These are phyloP conservation scores for Leishmania turanica DNA, from an alignment of 208 protist genomes.

Conservation along the genomic window DNA sequence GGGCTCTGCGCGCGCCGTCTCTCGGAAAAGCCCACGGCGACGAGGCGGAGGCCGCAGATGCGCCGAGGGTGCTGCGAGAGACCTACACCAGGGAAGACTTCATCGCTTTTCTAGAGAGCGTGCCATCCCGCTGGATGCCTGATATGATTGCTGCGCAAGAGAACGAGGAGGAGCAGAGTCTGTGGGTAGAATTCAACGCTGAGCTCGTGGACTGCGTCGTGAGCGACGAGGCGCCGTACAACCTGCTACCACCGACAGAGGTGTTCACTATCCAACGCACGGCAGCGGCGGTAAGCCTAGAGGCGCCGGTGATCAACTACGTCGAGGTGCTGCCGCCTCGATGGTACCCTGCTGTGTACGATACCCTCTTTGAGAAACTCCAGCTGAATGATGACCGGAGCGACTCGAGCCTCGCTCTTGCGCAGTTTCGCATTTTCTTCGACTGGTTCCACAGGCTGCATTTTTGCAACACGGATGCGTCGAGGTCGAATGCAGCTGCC, in stretches of 20 bases:
- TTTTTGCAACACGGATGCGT: slow-evolving; percentile 64
- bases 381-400: slow-evolving; percentile 19
- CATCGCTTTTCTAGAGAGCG: slow-evolving; percentile 41
- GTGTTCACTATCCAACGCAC: slow-evolving; percentile 57
- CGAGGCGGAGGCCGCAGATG: background rate
- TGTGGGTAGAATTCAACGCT: slow-evolving; percentile 32
- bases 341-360: slow-evolving; percentile 58
- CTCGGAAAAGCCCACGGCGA: background rate
- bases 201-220: slow-evolving; percentile 77
- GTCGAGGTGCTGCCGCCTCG: slow-evolving; percentile 34
- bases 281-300: slow-evolving; percentile 38
- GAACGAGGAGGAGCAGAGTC: slow-evolving; percentile 10
- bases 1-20: slow-evolving; percentile 26
- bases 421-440: slow-evolving; percentile 74
- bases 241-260: slow-evolving; percentile 46
- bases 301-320: slow-evolving; percentile 56
- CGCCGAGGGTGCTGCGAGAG: background rate
- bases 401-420: slow-evolving; percentile 19
- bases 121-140: slow-evolving; percentile 51
- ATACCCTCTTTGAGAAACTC: slow-evolving; percentile 47
- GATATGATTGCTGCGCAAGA: slow-evolving; percentile 29
- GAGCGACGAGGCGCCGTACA: slow-evolving; percentile 66
- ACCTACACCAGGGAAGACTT: slow-evolving; percentile 51
- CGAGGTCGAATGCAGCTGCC: slow-evolving; percentile 52
- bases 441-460: slow-evolving; percentile 71